These are phyloP conservation scores for Globisporangium mamillatum DNA, from an alignment of 352 stramenopile genomes.

Conservation along the genomic window DNA sequence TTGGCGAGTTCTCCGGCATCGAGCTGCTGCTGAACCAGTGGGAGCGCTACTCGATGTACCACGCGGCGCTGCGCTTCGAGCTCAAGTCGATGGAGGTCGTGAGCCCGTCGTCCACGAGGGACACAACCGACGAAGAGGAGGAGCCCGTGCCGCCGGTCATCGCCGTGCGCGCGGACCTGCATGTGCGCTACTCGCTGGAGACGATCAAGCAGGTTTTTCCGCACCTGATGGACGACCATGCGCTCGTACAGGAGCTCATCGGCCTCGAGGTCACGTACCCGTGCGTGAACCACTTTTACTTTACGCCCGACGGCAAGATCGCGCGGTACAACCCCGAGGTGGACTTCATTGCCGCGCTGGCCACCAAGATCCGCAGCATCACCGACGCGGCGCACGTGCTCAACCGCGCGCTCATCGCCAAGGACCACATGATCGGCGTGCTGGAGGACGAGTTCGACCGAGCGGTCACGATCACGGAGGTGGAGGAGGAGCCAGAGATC, in stretches of 20 bases:
- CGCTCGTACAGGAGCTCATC: conserved; percentile 36
- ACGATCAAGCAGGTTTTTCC: conserved; percentile 59
- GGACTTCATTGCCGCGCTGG: conserved; percentile 35
- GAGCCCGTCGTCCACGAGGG: not conserved
- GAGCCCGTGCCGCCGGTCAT: conserved; percentile 24
- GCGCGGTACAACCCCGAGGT: conserved; percentile 39
- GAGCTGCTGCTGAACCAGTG: conserved; percentile 45
- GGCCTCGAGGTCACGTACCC: conserved; percentile 43
- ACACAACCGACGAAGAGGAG: not conserved
- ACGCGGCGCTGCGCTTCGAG: conserved; percentile 39
- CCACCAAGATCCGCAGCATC: conserved; percentile 26
- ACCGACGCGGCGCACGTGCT: conserved; percentile 30
- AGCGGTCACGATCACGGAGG: not conserved
- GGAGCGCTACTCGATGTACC: conserved; percentile 54
- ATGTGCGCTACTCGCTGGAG: conserved; percentile 40
- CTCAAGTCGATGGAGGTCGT: conserved; percentile 42
- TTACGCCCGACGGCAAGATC: conserved; percentile 37
- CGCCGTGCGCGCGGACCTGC: conserved; percentile 26
- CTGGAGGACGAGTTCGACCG: not conserved
- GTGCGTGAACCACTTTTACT: conserved; percentile 46
- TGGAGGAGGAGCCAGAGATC: not conserved
- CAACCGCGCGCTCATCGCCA: conserved; percentile 33
- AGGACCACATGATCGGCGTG: conserved; percentile 43
- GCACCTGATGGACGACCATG: conserved; percentile 30
- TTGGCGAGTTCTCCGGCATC: conserved; percentile 41